Base-by-base conservation (phyloP, 2,329 filamentous ascomycete species). In the Sphaerulina musiva region DNA sequence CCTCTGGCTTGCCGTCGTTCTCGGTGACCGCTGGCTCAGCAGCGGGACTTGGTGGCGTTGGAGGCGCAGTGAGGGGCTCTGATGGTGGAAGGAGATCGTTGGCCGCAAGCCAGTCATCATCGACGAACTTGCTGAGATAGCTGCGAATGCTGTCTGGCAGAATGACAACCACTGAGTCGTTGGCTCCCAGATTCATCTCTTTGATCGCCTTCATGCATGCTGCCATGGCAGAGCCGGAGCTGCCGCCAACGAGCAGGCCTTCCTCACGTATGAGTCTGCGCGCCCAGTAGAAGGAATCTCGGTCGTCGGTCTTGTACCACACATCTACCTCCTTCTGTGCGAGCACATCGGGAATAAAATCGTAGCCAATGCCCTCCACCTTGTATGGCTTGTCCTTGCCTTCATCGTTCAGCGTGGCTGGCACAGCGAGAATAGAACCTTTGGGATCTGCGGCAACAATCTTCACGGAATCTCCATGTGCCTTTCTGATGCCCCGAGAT, bases 221-320 rank as follows among this genome's bases (percentile, higher is more conserved):
- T 6, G 87, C 84, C 76, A 97, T 86, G 40, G 93, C 92, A 62
- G 89, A 95, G 56, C 93, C 93, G 65, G 89, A 95, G 70, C 89
- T 95, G 42, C 93, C 93, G 64, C 93, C 93, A 17, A 95, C 90
- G 7, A 98, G 80, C 11, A 98, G 79, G 48, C 93, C 93, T 73
- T 98, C 93, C 71, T 98, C 93, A 12, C 89, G 80, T 64, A 98
- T 98, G 50, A 98, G 76, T 42, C 91, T 80, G 48, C 95, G 81
- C n/a, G 93, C 89, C 67, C 89, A 91, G 69, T 84, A 79, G 74
- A 98, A 98, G 2, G 91, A 91, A 69, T 95, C 87, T 57, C 82
- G 81, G 68, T 98, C 93, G 58, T 92, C 88, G 3, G 93, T 98
- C 82, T 98, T 98, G 77, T 96, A 97, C 93, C 93, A 98, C 68